Percentiles rank a stretch among this genome's conserved stretches.
Conservation (phyloP, 768 basidiomycete genomes). For the Cystobasidium ongulense region DNA sequence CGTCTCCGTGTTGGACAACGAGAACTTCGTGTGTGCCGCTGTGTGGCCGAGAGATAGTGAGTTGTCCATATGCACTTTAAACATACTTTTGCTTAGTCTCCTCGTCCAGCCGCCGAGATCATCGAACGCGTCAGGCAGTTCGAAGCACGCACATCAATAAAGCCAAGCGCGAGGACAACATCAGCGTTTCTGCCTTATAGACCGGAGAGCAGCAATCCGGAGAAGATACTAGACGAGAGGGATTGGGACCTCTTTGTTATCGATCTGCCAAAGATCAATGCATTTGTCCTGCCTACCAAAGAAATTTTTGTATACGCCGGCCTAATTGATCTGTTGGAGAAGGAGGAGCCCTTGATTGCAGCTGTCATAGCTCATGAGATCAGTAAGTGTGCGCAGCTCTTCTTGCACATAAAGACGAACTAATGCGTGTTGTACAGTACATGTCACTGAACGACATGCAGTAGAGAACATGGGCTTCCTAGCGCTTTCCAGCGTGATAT, state of each 20-base stretch:
- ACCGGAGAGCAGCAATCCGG: conserved; percentile 46
- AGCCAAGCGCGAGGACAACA: conserved; percentile 34
- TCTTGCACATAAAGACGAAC: neutral
- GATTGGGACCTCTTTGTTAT: conserved; percentile 50
- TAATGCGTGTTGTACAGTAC: neutral
- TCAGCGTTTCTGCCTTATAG: conserved; percentile 46
- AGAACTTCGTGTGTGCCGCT: conserved; percentile 43
- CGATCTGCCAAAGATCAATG: conserved; percentile 45
- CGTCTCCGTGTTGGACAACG: conserved; percentile 45
- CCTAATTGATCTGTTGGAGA: conserved; percentile 46
- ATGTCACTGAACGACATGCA: conserved; percentile 48
- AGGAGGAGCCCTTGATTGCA: conserved; percentile 48
- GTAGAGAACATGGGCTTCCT: conserved; percentile 50
- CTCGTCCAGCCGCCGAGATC: conserved; percentile 23
- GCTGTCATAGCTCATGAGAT: conserved; percentile 50
- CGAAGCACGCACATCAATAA: conserved; percentile 22
- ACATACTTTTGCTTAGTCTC: conserved; percentile 38
- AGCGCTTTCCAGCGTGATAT: conserved; percentile 48
- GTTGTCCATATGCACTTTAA: conserved; percentile 38
- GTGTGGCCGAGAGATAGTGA: conserved; percentile 44
- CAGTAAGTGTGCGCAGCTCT: conserved; percentile 37
- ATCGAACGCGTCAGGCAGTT: conserved; percentile 14
- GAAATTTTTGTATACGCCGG: conserved; percentile 50
- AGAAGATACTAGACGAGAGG: conserved; percentile 44
- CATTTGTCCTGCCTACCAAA: conserved; percentile 43